phyloP scores from a whole-genome alignment of 2,329 filamentous ascomycete species.

The Fusarium sp. region DNA sequence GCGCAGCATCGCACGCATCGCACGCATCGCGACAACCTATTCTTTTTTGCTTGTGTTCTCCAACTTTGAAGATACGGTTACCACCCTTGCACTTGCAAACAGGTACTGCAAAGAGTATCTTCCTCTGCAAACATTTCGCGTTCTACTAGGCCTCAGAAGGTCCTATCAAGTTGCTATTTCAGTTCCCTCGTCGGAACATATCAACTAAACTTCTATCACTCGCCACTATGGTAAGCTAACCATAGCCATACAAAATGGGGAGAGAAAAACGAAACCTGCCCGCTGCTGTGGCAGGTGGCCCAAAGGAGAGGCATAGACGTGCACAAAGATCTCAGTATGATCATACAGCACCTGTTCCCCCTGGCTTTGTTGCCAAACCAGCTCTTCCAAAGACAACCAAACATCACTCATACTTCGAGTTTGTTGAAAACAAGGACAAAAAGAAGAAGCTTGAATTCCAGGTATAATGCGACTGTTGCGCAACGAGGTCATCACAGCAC shows the following conservation, averaged over 20 bases:
- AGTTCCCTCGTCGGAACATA: slow-evolving; percentile 29
- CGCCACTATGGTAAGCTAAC: slow-evolving; percentile 47
- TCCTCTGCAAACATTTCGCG: slow-evolving; percentile 18
- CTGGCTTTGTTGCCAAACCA: slow-evolving; percentile 54
- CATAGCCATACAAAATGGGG: slow-evolving; percentile 49
- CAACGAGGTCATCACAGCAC: slow-evolving; percentile 39
- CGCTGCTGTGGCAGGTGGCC: slow-evolving; percentile 47
- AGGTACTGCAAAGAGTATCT: slow-evolving; percentile 23
- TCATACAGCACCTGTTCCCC: slow-evolving; percentile 49
- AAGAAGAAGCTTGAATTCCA: slow-evolving; percentile 72
- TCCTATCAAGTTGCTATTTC: slow-evolving; percentile 33
- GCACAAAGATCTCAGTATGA: slow-evolving; percentile 50
- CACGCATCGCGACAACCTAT: slow-evolving; percentile 12
- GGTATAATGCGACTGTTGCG: slow-evolving; percentile 56
- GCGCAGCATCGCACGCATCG: background rate
- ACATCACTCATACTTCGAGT: slow-evolving; percentile 72
- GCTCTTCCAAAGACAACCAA: slow-evolving; percentile 59
- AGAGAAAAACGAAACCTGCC: slow-evolving; percentile 52
- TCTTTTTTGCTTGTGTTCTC: slow-evolving; percentile 18
- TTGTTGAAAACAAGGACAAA: slow-evolving; percentile 72
- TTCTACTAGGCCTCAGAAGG: slow-evolving; percentile 33
- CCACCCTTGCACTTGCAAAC: slow-evolving; percentile 16
- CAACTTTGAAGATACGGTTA: slow-evolving; percentile 8
- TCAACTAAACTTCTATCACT: slow-evolving; percentile 27
- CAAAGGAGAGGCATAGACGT: slow-evolving; percentile 53